Base-by-base conservation (phyloP, 1,284 basidiomycete species). In the Trichosporon asahii region DNA sequence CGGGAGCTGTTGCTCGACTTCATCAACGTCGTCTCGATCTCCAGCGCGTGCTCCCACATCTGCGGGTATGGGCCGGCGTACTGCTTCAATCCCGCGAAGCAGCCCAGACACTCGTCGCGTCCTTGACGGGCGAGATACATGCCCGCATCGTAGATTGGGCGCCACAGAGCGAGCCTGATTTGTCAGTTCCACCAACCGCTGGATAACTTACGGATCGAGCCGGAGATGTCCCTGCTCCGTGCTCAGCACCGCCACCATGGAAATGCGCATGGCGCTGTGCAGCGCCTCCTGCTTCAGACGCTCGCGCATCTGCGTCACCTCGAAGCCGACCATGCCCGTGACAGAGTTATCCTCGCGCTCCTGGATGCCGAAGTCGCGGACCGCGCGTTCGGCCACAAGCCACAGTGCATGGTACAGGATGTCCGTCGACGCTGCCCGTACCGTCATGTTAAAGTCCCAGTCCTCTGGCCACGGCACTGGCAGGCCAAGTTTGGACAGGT, bases 391-490 rank as follows among this genome's bases (percentile, higher is more conserved):
- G 25, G 84, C 75, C 8, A 84, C 75, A 60, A 86, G 78, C 84
- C 94, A 96, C 88, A 95, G 90, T 75, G 92, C 88, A 83, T 97
- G 94, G 79, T 92, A 95, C 49, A 90, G 91, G 63, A 93, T 90
- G 80, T 97, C 94, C 76, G 90, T 92, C 21, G 91, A 89, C 76
- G 88, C 89, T 2, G 89, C 88, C 40, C 87, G 88, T 31, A 91
- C 88, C 1, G 89, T 93, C 60, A 91, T 90, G 40, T 94, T 89
- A 77, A 96, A 97, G 77, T 94, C 92, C 94, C 94, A 95, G 71
- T 90, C 88, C 2, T 88, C 87, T 66, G 91, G 90, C 82, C 93
- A 92, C 77, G 91, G 90, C 68, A 87, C 88, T 2, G 94, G 94
- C 29, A 95, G 91, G 18, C 94, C 93, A 23, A 95, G 91, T 66